A percentile compares a stretch with the other conserved stretches of the same genome.
These are phyloP conservation scores for Penicillium argentinense DNA, from an alignment of 495 filamentous ascomycete species.

Conservation along the genomic window DNA sequence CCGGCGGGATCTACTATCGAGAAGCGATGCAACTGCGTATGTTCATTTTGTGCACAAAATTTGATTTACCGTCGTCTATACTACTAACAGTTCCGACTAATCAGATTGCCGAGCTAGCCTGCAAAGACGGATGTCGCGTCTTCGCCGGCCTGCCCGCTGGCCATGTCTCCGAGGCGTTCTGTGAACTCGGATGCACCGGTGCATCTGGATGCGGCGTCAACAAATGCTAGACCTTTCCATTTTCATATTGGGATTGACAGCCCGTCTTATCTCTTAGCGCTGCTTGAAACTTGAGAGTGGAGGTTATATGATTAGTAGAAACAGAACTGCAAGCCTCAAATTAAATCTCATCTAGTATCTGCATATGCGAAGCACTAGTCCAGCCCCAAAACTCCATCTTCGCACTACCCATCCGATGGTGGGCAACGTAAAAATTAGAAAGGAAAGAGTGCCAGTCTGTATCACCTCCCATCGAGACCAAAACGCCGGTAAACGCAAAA, in stretches of 20 bases:
- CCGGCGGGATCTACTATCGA: not conserved
- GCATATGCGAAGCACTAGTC: not conserved
- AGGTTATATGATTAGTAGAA: not conserved
- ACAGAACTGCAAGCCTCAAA: not conserved
- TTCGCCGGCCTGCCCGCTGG: not conserved
- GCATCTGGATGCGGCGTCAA: not conserved
- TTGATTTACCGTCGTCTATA: too few species aligned
- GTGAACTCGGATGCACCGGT: not conserved
- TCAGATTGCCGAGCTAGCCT: not conserved
- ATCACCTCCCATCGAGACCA: slow-evolving; percentile 2
- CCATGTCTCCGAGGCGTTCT: not conserved
- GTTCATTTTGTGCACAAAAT: too few species aligned
- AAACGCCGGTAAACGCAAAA: slow-evolving; percentile 9
- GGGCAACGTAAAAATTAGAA: slow-evolving; percentile 4
- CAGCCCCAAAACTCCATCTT: slow-evolving; percentile 3
- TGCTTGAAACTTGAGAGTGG: not conserved
- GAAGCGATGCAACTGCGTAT: not conserved
- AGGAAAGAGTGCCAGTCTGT: slow-evolving; percentile 8
- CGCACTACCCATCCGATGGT: too few species aligned
- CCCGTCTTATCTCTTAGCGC: too few species aligned
- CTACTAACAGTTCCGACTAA: too few species aligned
- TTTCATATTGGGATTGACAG: too few species aligned
- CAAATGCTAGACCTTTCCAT: not conserved
- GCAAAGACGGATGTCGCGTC: not conserved
- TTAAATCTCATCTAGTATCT: not conserved